Conservation (phyloP, 1,284 basidiomycete species). For the Anthracocystis panici-leucophaei region DNA sequence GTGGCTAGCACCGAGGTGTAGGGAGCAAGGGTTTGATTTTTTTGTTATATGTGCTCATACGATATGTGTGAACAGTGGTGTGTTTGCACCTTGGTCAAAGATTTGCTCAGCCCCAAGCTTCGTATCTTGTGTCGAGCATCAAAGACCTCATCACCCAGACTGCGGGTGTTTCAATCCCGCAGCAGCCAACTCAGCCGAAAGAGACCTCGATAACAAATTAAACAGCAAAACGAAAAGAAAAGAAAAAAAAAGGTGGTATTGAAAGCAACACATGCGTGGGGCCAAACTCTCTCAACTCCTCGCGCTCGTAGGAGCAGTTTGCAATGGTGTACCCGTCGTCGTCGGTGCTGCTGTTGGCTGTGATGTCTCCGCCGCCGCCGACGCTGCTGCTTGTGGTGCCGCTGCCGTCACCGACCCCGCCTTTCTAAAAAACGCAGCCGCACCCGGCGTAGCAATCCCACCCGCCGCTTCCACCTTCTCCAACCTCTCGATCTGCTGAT, state of each 20-base stretch:
- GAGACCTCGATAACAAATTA: no score
- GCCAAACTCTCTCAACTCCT: neutral
- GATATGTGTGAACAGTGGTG: no score
- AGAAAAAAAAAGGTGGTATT: neutral
- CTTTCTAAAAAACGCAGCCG: constrained; percentile 45
- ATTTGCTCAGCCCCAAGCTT: no score
- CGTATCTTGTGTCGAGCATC: no score
- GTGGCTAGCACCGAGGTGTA: constrained; percentile 17
- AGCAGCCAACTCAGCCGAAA: no score
- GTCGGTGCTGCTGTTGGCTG: constrained; percentile 1
- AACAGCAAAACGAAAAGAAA: no score
- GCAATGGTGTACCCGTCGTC: constrained; percentile 16
- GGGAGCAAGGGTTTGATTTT: neutral
- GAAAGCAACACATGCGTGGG: neutral
- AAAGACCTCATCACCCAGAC: no score
- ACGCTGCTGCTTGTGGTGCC: constrained; percentile 2
- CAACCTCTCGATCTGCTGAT: constrained; percentile 56
- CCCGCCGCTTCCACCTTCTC: constrained; percentile 53
- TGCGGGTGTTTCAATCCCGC: no score
- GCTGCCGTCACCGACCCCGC: constrained; percentile 13
- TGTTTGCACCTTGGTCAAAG: no score
- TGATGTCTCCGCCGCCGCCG: constrained; percentile 2
- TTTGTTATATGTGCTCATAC: no score
- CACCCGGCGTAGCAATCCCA: constrained; percentile 40
- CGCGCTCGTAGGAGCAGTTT: constrained; percentile 6